Percentiles rank a stretch among this genome's conserved stretches.
These are phyloP conservation scores for Phytomonas francai DNA, from an alignment of 208 protist genomes.

Conservation along the genomic window DNA sequence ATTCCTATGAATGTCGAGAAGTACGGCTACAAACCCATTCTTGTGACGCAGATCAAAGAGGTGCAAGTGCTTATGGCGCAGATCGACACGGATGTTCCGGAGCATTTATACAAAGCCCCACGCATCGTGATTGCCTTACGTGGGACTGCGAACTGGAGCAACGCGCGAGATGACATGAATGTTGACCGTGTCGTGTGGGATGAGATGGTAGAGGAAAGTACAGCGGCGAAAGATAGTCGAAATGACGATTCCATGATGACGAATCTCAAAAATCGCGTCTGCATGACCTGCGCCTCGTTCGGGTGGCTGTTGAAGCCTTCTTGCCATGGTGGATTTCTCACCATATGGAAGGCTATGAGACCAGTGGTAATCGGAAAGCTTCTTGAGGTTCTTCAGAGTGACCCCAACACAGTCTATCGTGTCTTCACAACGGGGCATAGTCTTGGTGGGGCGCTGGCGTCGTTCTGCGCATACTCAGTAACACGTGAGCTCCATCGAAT, in stretches of 20 bases:
- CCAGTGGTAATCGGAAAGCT: slow-evolving; percentile 42
- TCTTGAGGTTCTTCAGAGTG: slow-evolving; percentile 22
- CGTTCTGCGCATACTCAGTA: slow-evolving; percentile 81
- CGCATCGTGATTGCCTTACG: slow-evolving; percentile 84
- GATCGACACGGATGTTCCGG: slow-evolving; percentile 30
- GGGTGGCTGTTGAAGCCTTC: slow-evolving; percentile 40
- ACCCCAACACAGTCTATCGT: slow-evolving; percentile 49
- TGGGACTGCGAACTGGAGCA: slow-evolving; percentile 74
- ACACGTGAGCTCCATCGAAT: slow-evolving; percentile 29
- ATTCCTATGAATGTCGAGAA: slow-evolving; percentile 64
- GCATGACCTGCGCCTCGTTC: slow-evolving; percentile 15
- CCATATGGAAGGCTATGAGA: slow-evolving; percentile 66
- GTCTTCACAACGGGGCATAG: slow-evolving; percentile 86
- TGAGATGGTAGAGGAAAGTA: slow-evolving; percentile 39
- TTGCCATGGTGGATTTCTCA: slow-evolving; percentile 81
- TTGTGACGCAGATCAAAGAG: slow-evolving; percentile 39
- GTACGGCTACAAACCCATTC: slow-evolving; percentile 71
- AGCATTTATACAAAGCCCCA: slow-evolving; percentile 52
- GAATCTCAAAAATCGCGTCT: slow-evolving; percentile 24
- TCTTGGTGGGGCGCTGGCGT: slow-evolving; percentile 82
- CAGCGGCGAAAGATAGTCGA: no score
- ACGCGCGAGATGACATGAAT: slow-evolving; percentile 74
- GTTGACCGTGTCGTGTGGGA: slow-evolving; percentile 61
- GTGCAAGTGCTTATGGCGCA: slow-evolving; percentile 72
- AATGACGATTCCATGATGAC: neutral